Base-by-base conservation (phyloP, 208 protist genomes). In the Leptomonas pyrrhocoris region DNA sequence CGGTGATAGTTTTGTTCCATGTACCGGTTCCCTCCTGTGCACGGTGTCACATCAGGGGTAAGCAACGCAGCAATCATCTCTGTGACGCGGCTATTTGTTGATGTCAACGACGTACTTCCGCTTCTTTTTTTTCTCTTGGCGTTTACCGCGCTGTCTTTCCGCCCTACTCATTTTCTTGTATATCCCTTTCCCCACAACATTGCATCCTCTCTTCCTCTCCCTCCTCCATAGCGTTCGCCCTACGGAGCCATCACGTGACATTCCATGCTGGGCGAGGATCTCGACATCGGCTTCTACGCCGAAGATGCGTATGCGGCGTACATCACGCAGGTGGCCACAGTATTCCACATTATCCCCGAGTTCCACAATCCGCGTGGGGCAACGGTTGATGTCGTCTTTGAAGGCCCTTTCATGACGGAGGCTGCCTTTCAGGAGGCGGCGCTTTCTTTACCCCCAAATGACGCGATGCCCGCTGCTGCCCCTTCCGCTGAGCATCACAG, bases 281-380 rank as follows among this genome's bases (percentile, higher is more conserved):
- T 81, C 23, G 70, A 77, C 23, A 73, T 86, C 23, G 79, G 74
- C 40, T 64, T 89, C 31, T 68, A 79, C 54, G 80, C 73, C 7
- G 80, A 86, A 64, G 84, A 89, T 46, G 84, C 79, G 45, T 77
- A 70, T n/a, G 84, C 84, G 19, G 62, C 50, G 21, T 68, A 75
- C 60, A 38, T 75, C 27, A 36, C 61, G 8, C 46, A 82, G 25
- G 56, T 77, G 13, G 68, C 66, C 2, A 68, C 73, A 6, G 57
- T 60, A 16, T 42, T 80, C 21, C 55, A 70, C 11, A 21, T 62
- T 31, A 36, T 64, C 2, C 80, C 80, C 43, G 48, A 58, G n/a
- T 89, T 79, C 67, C 62, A 59, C 19, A 63, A 71, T 31, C 74
- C 80, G 25, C 73, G 76, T 16, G 84, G 84, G 16, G 77, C 77